Evolutionary conservation across 305 asterid genomes (phyloP).

Genomic region (Fraxinus nigra): DNA sequence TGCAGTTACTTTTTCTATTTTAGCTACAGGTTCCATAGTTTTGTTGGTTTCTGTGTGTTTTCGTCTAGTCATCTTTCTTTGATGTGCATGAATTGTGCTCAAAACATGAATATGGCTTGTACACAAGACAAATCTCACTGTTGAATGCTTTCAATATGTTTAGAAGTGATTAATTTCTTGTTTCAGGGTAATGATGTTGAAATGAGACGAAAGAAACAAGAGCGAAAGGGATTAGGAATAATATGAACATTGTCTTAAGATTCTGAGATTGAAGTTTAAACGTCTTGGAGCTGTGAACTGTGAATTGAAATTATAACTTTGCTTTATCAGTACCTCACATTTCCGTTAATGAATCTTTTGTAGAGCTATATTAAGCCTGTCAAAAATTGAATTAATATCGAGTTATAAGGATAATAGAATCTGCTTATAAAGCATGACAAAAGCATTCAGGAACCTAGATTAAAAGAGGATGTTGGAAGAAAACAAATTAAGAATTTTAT

Average conservation of each 20-base stretch:
- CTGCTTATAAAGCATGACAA: constrained; percentile 10
- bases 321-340: background rate
- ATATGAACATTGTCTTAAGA: constrained; percentile 13
- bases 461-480: constrained; percentile 6
- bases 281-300: constrained; percentile 14
- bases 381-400: background rate
- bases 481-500: background rate
- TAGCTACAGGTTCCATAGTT: background rate
- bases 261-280: constrained; percentile 4
- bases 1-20: constrained; percentile 12
- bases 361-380: constrained; percentile 8
- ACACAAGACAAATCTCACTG: background rate
- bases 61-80: constrained; percentile 11
- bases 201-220: background rate
- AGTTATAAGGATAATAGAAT: background rate
- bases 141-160: constrained; percentile 1
- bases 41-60: constrained; percentile 9
- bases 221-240: background rate
- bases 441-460: constrained; percentile 1
- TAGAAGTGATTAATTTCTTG: constrained; percentile 9
- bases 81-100: constrained; percentile 18
- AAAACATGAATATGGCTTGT: background rate
- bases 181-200: background rate
- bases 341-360: background rate
- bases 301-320: background rate